Base-by-base conservation (phyloP, 2,329 filamentous ascomycete genomes). In the Shiraia sp. region DNA sequence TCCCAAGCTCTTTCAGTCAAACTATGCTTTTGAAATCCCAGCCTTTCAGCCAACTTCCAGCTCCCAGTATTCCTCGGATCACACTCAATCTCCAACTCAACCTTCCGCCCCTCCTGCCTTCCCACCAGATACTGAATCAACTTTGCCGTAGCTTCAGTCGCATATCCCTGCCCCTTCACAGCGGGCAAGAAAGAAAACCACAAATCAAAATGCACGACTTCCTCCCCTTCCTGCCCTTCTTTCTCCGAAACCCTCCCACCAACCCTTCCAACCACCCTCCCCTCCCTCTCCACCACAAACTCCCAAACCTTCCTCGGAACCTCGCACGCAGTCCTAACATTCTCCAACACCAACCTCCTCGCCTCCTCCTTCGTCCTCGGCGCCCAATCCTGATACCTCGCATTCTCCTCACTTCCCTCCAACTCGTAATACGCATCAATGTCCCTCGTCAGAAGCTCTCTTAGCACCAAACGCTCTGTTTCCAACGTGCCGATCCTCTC, bases 51-150 rank as follows among this genome's bases (percentile, higher is more conserved):
- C 22, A 69, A 5, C 40, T 53, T 61, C 53, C 57, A 56, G 22
- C 61, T 61, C 7, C 48, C 45, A 5, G 39, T 45, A 32, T 69
- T 69, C 25, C 65, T 39, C 4, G 66, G 65, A 53, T 69, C 65
- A 29, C 64, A 68, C 31, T 68, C 66, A 40, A 69, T 68, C 28
- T 67, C 57, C 32, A 68, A 36, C 16, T 56, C 51, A 9, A 62
- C 3, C 16, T 44, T 46, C 8, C 42, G 40, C 3, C 40, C 45
- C 5, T 36, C 35, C 16, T 49, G 32, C 17, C 45, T 44, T 3
- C 34, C 27, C 10, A 29, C 41, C 3, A 69, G 19, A 4, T 51
- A 40, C 0, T 42, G 32, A 13, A 68, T 51, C 9, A 69, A 65
- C 0, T 54, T 51, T 4, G 24, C 27, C 57, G 65, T 55, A 5